A percentile compares a stretch with the other conserved stretches of the same genome.
Conservation (phyloP, 2,329 filamentous ascomycete genomes). For the Epichloe uncinata region DNA sequence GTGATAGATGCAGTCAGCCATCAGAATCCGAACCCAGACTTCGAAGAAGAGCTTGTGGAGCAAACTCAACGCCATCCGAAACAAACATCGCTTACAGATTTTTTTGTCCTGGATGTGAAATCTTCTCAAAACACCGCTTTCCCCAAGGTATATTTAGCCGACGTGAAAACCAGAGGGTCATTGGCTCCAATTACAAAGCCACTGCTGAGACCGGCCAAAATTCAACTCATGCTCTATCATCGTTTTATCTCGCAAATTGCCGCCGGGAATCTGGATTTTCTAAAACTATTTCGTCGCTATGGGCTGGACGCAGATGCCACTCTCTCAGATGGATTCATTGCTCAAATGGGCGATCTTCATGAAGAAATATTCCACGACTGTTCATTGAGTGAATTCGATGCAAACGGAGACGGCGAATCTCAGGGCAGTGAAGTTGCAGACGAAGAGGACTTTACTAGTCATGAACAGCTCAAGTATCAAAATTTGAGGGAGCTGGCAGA, state of each 20-base stretch:
- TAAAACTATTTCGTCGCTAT: constrained; percentile 58
- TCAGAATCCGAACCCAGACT: constrained; percentile 57
- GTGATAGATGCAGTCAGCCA: constrained; percentile 79
- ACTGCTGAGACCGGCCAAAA: constrained; percentile 61
- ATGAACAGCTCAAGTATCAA: constrained; percentile 30
- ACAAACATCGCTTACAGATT: constrained; percentile 28
- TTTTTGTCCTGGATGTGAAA: constrained; percentile 20
- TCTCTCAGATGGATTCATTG: constrained; percentile 71
- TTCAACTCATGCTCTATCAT: constrained; percentile 86
- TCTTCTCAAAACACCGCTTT: background rate
- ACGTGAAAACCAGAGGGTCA: constrained; percentile 72
- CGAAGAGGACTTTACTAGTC: background rate
- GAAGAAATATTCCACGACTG: constrained; percentile 48
- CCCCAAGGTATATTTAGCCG: constrained; percentile 56
- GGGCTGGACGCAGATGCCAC: constrained; percentile 46
- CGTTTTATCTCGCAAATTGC: constrained; percentile 68
- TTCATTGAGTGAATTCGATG: constrained; percentile 19
- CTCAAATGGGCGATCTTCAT: constrained; percentile 57
- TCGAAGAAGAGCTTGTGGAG: constrained; percentile 45
- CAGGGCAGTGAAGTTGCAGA: background rate
- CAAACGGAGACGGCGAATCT: background rate
- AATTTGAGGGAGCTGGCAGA: constrained; percentile 33
- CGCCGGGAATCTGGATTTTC: constrained; percentile 54
- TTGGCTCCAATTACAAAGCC: constrained; percentile 51
- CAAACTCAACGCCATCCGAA: constrained; percentile 14